Conservation (phyloP, 164 flowering plant species). For the Dillenia suffruticosa region DNA sequence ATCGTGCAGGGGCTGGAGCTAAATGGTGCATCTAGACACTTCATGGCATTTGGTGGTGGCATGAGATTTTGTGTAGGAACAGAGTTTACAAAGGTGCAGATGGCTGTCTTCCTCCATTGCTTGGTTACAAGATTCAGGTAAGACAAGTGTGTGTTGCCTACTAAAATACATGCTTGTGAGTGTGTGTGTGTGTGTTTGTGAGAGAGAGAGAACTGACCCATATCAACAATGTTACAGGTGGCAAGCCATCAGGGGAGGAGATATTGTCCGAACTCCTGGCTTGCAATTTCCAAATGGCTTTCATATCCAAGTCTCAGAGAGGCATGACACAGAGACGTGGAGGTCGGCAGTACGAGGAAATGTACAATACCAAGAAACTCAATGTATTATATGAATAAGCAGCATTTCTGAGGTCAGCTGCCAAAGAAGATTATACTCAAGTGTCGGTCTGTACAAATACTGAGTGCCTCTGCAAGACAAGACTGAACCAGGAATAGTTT, state of each 20-base stretch:
- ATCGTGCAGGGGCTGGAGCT: constrained; percentile 32
- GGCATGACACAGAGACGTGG: constrained; percentile 6
- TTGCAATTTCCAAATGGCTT: constrained; percentile 81
- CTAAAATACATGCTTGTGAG: no score
- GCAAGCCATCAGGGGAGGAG: constrained; percentile 68
- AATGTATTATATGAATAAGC: neutral
- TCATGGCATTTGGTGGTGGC: constrained; percentile 82
- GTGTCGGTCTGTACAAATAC: constrained; percentile 1
- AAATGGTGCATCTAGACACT: constrained; percentile 43
- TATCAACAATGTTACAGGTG: constrained; percentile 41
- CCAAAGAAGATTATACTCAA: neutral
- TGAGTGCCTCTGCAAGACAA: constrained; percentile 6
- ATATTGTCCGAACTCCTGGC: constrained; percentile 82
- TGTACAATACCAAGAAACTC: neutral
- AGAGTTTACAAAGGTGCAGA: constrained; percentile 60
- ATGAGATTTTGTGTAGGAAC: constrained; percentile 73
- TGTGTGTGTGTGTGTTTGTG: no score
- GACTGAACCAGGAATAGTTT: constrained; percentile 2
- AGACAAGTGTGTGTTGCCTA: no score
- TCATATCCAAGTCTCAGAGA: constrained; percentile 51
- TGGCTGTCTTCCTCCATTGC: constrained; percentile 65
- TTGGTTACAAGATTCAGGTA: constrained; percentile 65
- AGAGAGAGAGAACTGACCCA: constrained; percentile 9
- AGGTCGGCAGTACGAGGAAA: constrained; percentile 3
- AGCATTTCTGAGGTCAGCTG: constrained; percentile 6